Evolutionary conservation across 2,329 filamentous ascomycete genomes (phyloP), one percentile per base, ranked within the genome.

Genomic region (Clarireedia monteithiana): DNA sequence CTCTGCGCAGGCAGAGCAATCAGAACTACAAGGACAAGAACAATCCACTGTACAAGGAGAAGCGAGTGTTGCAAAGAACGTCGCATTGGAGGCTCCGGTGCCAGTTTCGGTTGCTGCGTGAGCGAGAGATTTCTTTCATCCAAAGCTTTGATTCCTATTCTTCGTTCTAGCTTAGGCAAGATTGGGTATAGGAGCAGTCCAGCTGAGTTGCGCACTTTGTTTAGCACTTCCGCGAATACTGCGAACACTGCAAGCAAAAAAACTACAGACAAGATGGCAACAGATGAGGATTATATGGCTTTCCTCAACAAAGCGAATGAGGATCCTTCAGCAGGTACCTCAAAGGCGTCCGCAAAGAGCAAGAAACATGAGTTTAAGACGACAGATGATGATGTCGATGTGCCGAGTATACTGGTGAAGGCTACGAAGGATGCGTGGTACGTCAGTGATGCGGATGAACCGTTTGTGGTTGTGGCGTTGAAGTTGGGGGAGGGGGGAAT

Each of bases 251-350:
- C 38, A 34, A 38, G 26, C 24, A 47, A 20, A 54, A 44, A 44
- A 14, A 36, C 12, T 12, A 44, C 26, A 42, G 49, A 53, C 17
- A 62, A 64, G 17, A 89, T 89, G 86, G 81, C 84, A 6, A 85
- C 84, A 53, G 90, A 96, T 77, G 83, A 88, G 59, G 86, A 88
- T 60, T 96, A 96, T 76, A 81, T 84, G 72, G 77, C 86, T 58
- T 96, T 96, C 69, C 77, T 96, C 56, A 80, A 94, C 69, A 94
- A 94, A 75, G 89, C 90, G 53, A 95, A 95, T 74, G 76, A 84
- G 66, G 85, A 91, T 68, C 85, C 87, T 17, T 85, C 83, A 69
- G 79, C 83, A 58, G 84, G 85, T 60, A 67, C 70, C 40, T 69
- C 69, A 6, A 67, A 69, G 44, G 50, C 65, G 42, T 17, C 44